Base-by-base conservation (phyloP, 1,284 basidiomycete species). In the Trichosporon ovoides region DNA sequence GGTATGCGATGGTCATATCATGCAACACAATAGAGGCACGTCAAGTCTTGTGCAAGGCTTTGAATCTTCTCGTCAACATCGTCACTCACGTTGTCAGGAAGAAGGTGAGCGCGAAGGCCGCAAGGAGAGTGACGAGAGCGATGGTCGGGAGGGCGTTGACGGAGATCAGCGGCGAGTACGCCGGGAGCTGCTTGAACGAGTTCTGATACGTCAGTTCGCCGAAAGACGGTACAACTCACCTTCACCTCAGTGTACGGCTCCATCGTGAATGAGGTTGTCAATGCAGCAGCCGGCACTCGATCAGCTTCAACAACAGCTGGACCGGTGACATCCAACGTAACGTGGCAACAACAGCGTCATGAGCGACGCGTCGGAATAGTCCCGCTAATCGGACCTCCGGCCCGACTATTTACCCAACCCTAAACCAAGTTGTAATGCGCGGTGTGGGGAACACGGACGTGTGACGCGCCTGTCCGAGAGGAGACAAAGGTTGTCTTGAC, bases 81-180 rank as follows among this genome's bases (percentile, higher is more conserved):
- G n/a, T n/a, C n/a, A 76, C 80, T 70, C 73, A 91, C 91, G 89
- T 93, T 58, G 91, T 87, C 76, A 90, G 91, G 80, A 91, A 89
- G 80, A 94, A 94, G 0, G 86, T 83, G 52, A 93, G 83, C 19
- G 73, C 82, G 70, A 95, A 93, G 1, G 90, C 90, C 22, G 83
- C 77, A 1, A 83, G 70, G 56, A 94, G 83, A 65, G 87, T 82
- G 64, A 87, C 53, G 70, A 89, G 82, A 7, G 91, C 87, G 68
- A 93, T 78, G 69, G 82, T 83, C 7, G 89, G 88, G 34, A 94
- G 81, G 24, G 85, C 69, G 1, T 77, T 73, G 36, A 85, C 83
- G 18, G 88, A 80, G 58, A 93, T 74, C 66, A 83, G 77, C 19
- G 91, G 88, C 13, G 81, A 63, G 78, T 91, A 93, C 0, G 88